Base-by-base conservation (phyloP, 108 stramenopile species). In the Fragilariopsis cylindrus region DNA sequence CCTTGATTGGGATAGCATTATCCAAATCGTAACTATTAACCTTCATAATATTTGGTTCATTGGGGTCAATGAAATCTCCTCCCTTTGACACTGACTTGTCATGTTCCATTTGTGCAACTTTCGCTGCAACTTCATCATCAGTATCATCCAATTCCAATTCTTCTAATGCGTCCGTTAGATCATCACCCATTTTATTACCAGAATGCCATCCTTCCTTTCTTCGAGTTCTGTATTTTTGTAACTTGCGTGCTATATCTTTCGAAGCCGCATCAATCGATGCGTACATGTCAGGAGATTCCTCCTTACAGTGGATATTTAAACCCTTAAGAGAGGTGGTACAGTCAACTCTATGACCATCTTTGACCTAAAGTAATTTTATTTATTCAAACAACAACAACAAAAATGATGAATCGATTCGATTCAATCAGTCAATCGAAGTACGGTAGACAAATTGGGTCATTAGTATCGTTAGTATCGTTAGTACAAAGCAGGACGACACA, bases 211-310 rank as follows among this genome's bases (percentile, higher is more conserved):
- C 95, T 15, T 87, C 83, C 72, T 81, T 80, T 56, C 91, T 80
- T 43, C 91, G 88, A 67, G 91, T 88, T 81, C 93, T 88, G 88
- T 90, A 92, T 77, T 92, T 90, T 58, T 83, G 79, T 13, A 96
- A 85, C 74, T 93, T 96, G 58, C 89, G 82, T 43, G 71, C 64
- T 65, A 93, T 80, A 40, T 90, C 87, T 58, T 82, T 71, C 40
- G 87, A 79, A 45, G 84, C 90, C 40, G 82, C 77, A 79, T 93
- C 92, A 60, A 96, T 92, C 41, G 88, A 85, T 43, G 79, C 70
- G 78, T 96, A 96, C 95, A 96, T 96, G 72, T 95, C 94, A 12
- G 90, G 82, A 9, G 75, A 80, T 67, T 80, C 80, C 67, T 82
- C 87, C 65, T 81, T 84, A 72, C 85, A 92, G 58, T 89, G 85